Percentiles rank a stretch among this genome's conserved stretches.
Evolutionary conservation across 768 basidiomycete genomes (phyloP).

Genomic region (Tulasnella sp.): DNA sequence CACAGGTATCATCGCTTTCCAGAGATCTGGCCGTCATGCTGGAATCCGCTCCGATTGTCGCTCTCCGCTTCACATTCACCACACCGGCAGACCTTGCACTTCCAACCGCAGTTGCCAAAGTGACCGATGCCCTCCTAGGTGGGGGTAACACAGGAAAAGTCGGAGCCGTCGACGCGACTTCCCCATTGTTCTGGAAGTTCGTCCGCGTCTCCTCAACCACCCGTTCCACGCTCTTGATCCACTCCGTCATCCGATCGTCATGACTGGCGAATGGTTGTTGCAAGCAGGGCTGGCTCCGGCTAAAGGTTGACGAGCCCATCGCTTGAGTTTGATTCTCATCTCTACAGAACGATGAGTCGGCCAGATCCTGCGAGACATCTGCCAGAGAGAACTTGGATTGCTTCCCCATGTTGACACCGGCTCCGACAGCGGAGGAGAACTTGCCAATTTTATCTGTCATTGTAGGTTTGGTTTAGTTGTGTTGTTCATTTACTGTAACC

Average conservation of each 20-base stretch:
- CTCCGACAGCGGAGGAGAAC: constrained; percentile 19
- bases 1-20: background rate
- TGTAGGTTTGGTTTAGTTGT: constrained; percentile 50
- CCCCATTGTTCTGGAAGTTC: constrained; percentile 46
- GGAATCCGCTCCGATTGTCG: background rate
- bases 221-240: constrained; percentile 82
- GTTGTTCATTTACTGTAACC: constrained; percentile 48
- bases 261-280: constrained; percentile 41
- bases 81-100: background rate
- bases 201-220: constrained; percentile 74
- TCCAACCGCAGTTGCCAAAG: background rate
- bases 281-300: constrained; percentile 10
- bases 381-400: background rate
- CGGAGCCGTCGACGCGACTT: constrained; percentile 43
- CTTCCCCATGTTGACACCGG: no score
- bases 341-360: constrained; percentile 41
- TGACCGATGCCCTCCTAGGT: constrained; percentile 21
- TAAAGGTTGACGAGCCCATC: constrained; percentile 28
- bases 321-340: constrained; percentile 30
- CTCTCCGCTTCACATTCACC: background rate
- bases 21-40: constrained; percentile 33
- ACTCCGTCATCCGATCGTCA: constrained; percentile 61
- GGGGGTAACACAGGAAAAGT: constrained; percentile 49
- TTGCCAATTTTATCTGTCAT: constrained; percentile 30
- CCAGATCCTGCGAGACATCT: constrained; percentile 31